Base-by-base conservation (phyloP, 2,329 filamentous ascomycete genomes). In the Tolypocladium nubicola region DNA sequence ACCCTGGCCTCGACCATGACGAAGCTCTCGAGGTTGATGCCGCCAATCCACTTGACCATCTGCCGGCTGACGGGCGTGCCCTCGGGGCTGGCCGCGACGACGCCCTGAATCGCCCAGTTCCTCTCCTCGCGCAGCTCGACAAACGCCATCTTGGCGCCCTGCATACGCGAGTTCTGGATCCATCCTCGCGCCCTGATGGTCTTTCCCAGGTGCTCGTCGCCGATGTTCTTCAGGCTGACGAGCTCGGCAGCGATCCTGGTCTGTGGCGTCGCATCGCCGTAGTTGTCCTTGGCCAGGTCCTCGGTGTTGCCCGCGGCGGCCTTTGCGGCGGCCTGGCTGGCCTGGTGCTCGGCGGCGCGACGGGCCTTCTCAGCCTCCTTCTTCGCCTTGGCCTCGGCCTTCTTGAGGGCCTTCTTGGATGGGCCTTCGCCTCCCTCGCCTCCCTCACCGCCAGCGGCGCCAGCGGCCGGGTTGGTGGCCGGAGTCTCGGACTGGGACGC, bases 41-140 rank as follows among this genome's bases (percentile, higher is more conserved):
- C 81, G 53, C 83, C 84, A 54, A 88, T 85, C 84, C 89, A 97
- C 76, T 97, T 97, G 70, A 97, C 89, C 93, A 97, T 97, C 73
- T 89, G 90, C 70, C 86, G 87, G 61, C 84, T 88, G 45, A 90
- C 81, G 5, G 91, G 74, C 53, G 75, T 81, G 43, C 80, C 84
- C 66, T 90, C 83, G 67, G 82, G 83, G 67, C 81, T 84, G 52
- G 82, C 86, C 33, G 54, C 80, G 19, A 90, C 77, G 41, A 97
- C 87, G 55, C 87, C 90, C 76, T 97, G 92, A 43, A 97, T 86
- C 33, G 86, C 87, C 78, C 88, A 86, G 67, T 85, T 81, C 59
- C 81, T 78, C 71, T 89, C 85, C 72, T 90, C 82, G 61, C 90
- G 83, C 65, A 97, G 80, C 76, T 94, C 90, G 66, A 97, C 75